Base-by-base conservation (phyloP, 345 rosid genomes). In the Linum usitatissimum region DNA sequence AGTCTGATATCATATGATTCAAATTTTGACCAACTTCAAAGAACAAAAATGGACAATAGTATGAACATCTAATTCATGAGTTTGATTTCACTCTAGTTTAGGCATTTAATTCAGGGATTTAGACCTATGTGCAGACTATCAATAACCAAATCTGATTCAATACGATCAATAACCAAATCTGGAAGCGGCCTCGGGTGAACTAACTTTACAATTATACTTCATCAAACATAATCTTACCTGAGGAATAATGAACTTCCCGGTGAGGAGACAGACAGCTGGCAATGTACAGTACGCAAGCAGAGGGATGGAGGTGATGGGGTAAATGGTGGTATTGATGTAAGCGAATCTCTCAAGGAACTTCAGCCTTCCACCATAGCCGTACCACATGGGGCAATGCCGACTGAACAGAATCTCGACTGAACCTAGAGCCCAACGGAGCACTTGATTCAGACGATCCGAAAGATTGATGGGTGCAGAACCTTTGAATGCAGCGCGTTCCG, bases 401-500 rank as follows among this genome's bases (percentile, higher is more conserved):
- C 51, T 45, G 51, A 45, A 45, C 13, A 45, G 51, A 45, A 45
- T 45, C 17, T 45, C 51, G 4, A 45, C 51, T 10, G 51, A 45
- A 45, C 51, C 51, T 15, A 45, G 17, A 45, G 51, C 51, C 51
- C 51, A 45, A 4, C 51, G 51, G 10, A 45, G 51, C 51, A 45
- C 51, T 45, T 45, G 51, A 45, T 45, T 45, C 51, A 45, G 17
- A 45, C 51, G 51, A 45, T 45, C 51, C 3, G 51, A 45, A 45
- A 45, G 51, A 45, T 45, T 45, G 51, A 45, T 45, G 51, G 51
- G 51, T 10, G 48, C 51, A 45, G 51, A 45, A 45, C 51, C 51
- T 15, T 45, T 45, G 51, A 45, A 45, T 45, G 51, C 51, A 45
- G 51, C 15, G 51, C 51, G 51, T 15, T 45, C 51, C 2, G 82